phyloP scores from a whole-genome alignment of 2,329 filamentous ascomycete species.

The Rasamsonia emersonii region DNA sequence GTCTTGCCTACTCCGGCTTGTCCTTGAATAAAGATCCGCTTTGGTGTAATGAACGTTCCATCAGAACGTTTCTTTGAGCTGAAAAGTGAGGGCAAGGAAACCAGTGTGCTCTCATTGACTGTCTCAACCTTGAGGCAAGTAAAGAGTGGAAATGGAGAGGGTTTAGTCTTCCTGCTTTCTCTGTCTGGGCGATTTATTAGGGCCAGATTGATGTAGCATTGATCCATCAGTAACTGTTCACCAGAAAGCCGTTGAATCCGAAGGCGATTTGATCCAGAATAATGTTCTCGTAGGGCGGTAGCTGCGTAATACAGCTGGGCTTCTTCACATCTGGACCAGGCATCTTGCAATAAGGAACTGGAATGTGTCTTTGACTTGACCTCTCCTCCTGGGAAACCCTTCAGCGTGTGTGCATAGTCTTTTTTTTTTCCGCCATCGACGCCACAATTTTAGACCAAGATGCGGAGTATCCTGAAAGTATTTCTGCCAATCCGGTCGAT shows the following conservation, averaged over 20 bases:
- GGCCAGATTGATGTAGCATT: slow-evolving; percentile 35
- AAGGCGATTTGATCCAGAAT: slow-evolving; percentile 15
- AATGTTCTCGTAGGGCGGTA: too few relatives aligned
- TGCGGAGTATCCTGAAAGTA: too few relatives aligned
- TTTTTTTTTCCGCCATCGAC: too few relatives aligned
- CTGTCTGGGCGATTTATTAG: slow-evolving; percentile 20
- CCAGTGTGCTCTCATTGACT: slow-evolving; percentile 11
- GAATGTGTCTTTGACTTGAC: too few relatives aligned
- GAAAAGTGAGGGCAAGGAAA: slow-evolving; percentile 18
- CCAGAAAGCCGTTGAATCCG: slow-evolving; percentile 29
- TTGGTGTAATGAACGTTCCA: slow-evolving; percentile 12
- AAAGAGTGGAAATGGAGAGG: slow-evolving; percentile 17
- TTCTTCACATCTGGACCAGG: too few relatives aligned
- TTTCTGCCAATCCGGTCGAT: too few relatives aligned
- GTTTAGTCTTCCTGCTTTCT: background rate
- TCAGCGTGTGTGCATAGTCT: too few relatives aligned
- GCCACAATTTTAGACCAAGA: too few relatives aligned
- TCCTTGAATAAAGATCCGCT: slow-evolving; percentile 29
- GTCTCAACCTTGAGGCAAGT: slow-evolving; percentile 19
- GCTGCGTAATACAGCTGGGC: too few relatives aligned
- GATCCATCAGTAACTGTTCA: slow-evolving; percentile 22
- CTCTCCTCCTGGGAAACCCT: too few relatives aligned
- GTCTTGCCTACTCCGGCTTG: slow-evolving; percentile 34
- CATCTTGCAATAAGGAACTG: too few relatives aligned
- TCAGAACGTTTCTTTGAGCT: slow-evolving; percentile 13